These are phyloP conservation scores for Dioszegia aurantiaca DNA, from an alignment of 768 basidiomycete genomes.

Conservation along the genomic window DNA sequence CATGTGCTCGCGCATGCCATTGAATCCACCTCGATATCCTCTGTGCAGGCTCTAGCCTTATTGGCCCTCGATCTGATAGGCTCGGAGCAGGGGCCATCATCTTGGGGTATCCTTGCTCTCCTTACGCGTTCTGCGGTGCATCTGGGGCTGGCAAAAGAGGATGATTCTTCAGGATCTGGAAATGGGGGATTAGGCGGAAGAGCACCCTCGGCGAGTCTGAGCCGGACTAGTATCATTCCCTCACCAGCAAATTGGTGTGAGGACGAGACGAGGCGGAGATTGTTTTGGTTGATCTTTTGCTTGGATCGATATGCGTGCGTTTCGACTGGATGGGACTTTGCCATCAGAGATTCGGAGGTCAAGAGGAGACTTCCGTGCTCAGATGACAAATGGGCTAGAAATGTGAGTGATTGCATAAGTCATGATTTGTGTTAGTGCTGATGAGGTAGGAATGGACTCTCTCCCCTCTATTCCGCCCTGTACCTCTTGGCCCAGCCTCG, in stretches of 20 bases:
- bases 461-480: constrained; percentile 38
- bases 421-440: background rate
- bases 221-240: constrained; percentile 48
- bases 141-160: constrained; percentile 44
- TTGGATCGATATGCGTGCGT: constrained; percentile 52
- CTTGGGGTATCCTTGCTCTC: constrained; percentile 51
- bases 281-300: constrained; percentile 52
- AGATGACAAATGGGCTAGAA: constrained; percentile 31
- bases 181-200: constrained; percentile 7
- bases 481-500: constrained; percentile 23
- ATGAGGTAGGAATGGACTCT: constrained; percentile 3
- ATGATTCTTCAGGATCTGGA: constrained; percentile 20
- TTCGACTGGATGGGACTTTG: constrained; percentile 51
- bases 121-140: constrained; percentile 50
- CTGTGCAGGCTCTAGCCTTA: constrained; percentile 50
- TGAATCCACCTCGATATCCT: constrained; percentile 46
- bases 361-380: constrained; percentile 45
- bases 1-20: constrained; percentile 50
- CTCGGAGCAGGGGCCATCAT: constrained; percentile 48
- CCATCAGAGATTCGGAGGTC: constrained; percentile 45
- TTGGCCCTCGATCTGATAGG: constrained; percentile 52
- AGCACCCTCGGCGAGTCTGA: constrained; percentile 40
- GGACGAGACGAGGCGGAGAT: constrained; percentile 47
- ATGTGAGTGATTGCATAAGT: constrained; percentile 25
- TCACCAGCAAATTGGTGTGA: constrained; percentile 47